Evolutionary conservation across 1,284 basidiomycete genomes (phyloP).

Genomic region (Cutaneotrichosporon cyanovorans): DNA sequence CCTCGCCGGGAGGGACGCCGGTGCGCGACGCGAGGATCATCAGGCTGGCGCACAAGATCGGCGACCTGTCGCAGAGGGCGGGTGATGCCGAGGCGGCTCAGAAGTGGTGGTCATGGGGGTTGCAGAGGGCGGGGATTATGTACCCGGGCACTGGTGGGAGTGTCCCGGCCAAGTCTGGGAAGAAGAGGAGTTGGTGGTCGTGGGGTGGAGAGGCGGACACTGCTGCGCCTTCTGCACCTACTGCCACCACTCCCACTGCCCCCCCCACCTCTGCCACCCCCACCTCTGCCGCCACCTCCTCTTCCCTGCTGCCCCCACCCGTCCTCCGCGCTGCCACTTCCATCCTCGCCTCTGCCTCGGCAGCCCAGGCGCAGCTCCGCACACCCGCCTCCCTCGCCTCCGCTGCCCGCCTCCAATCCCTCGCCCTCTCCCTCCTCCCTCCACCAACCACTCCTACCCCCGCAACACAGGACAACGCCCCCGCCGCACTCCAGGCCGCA

Average conservation of each 20-base stretch:
- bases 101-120: conserved; percentile 42
- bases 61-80: conserved; percentile 30
- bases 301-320: too few relatives aligned
- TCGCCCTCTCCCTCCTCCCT: conserved; percentile 79
- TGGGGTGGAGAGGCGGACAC: background rate
- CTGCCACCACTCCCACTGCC: conserved; percentile 3
- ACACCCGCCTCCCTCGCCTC: conserved; percentile 57
- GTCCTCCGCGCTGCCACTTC: conserved; percentile 61
- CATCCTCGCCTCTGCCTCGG: conserved; percentile 62
- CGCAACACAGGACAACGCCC: conserved; percentile 56
- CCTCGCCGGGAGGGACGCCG: background rate
- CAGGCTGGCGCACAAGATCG: conserved; percentile 40
- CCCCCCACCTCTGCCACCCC: background rate
- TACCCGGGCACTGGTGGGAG: background rate
- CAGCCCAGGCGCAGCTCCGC: conserved; percentile 57
- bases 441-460: conserved; percentile 1
- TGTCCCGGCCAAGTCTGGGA: background rate
- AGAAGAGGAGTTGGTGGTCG: conserved; percentile 3
- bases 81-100: conserved; percentile 28
- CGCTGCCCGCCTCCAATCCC: conserved; percentile 75
- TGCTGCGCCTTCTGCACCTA: conserved; percentile 1
- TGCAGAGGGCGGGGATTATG: conserved; percentile 22
- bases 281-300: conserved; percentile 5
- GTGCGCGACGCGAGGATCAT: conserved; percentile 22
- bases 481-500: conserved; percentile 54